Evolutionary conservation across 1,139 yeast genomes (phyloP).

Genomic region (Scheffersomyces parashehatae): DNA sequence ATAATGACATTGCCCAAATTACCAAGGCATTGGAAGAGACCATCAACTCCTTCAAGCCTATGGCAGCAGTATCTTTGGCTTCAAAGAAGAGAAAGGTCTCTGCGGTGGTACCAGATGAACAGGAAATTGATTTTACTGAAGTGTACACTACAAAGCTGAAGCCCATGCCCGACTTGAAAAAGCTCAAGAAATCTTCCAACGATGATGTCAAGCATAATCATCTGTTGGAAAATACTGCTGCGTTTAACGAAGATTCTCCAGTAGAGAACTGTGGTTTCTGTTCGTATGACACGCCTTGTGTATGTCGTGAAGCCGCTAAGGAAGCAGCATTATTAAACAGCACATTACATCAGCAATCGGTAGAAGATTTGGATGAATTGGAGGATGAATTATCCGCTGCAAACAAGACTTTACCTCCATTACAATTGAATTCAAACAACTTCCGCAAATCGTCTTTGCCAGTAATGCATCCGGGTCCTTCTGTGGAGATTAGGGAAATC

Average conservation of each 20-base stretch:
- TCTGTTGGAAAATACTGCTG: constrained; percentile 6
- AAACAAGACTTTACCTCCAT: constrained; percentile 36
- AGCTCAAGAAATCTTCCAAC: constrained; percentile 9
- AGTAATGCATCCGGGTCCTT: constrained; percentile 69
- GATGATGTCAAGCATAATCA: not conserved
- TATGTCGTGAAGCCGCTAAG: constrained; percentile 81
- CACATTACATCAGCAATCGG: constrained; percentile 22
- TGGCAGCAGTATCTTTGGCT: constrained; percentile 61
- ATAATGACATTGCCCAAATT: constrained; percentile 4
- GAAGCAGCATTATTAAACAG: constrained; percentile 48
- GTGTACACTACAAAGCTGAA: constrained; percentile 37
- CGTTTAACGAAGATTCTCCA: constrained; percentile 49
- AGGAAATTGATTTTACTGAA: constrained; percentile 57
- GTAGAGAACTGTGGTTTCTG: constrained; percentile 91
- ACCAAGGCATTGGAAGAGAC: constrained; percentile 28
- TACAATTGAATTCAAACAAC: constrained; percentile 24
- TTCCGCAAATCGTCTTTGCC: constrained; percentile 46
- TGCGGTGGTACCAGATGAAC: constrained; percentile 11
- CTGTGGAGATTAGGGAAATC: constrained; percentile 51
- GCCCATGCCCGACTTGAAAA: constrained; percentile 43
- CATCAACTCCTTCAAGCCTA: constrained; percentile 49
- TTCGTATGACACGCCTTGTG: constrained; percentile 88
- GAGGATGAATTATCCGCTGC: constrained; percentile 21
- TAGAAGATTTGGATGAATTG: constrained; percentile 11
- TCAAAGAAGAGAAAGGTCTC: constrained; percentile 30